These are phyloP conservation scores for Tetradesmus lagerheimii DNA, from an alignment of 139 green algal species.

Conservation along the genomic window DNA sequence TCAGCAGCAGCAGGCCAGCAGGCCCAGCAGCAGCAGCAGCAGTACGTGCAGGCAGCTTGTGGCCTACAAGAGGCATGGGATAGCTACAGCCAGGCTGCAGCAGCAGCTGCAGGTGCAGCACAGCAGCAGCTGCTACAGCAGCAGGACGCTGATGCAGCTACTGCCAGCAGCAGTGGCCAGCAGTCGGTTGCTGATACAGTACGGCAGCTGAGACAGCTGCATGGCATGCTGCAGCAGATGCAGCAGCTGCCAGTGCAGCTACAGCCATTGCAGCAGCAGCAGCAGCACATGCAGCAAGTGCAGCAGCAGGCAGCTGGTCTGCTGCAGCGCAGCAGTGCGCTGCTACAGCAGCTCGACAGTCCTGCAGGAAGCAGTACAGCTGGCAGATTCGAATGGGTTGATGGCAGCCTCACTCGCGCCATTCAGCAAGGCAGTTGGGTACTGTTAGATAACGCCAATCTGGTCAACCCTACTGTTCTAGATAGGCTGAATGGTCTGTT, in stretches of 20 bases:
- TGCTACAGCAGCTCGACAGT: slow-evolving; percentile 36
- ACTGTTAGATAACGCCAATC: slow-evolving; percentile 97
- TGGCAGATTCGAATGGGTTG: slow-evolving; percentile 98
- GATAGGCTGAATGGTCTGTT: slow-evolving; percentile 98
- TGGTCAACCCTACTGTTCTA: slow-evolving; percentile 96
- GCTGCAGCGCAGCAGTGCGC: slow-evolving; percentile 44
- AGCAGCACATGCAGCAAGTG: slow-evolving; percentile 24
- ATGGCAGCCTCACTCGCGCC: slow-evolving; percentile 90
- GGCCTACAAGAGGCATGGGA: slow-evolving; percentile 52
- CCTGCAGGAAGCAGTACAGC: slow-evolving; percentile 53
- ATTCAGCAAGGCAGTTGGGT: slow-evolving; percentile 93
- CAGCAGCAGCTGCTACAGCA: slow-evolving; percentile 40
- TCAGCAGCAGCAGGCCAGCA: slow-evolving; percentile 41
- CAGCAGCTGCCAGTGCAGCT: neutral
- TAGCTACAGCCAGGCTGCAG: slow-evolving; percentile 28
- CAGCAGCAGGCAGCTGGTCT: neutral
- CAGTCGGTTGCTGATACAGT: slow-evolving; percentile 11
- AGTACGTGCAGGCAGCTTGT: slow-evolving; percentile 25
- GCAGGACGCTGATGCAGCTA: neutral
- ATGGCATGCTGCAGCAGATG: slow-evolving; percentile 1
- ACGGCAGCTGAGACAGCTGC: slow-evolving; percentile 19
- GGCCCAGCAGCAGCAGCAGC: slow-evolving; percentile 21
- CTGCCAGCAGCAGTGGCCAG: neutral
- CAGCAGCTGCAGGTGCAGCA: slow-evolving; percentile 26
- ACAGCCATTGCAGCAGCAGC: neutral